Conservation (phyloP, 257 asterid genomes). For the Galeopsis tetrahit region DNA sequence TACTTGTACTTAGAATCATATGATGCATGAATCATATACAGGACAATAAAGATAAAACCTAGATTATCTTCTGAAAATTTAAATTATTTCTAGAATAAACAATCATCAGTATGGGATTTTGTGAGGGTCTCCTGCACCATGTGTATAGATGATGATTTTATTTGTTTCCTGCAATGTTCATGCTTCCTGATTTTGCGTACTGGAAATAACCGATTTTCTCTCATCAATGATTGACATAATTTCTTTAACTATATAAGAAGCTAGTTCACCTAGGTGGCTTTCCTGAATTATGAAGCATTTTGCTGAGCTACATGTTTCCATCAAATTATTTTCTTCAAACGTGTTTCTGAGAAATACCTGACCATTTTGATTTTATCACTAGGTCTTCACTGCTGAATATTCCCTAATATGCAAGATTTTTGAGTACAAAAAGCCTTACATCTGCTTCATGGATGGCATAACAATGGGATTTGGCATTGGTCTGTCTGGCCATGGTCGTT, state of each 20-base stretch:
- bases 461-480: constrained; percentile 99
- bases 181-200: constrained; percentile 20
- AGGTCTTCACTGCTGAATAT: constrained; percentile 95
- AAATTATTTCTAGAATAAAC: neutral
- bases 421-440: constrained; percentile 90
- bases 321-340: constrained; percentile 15
- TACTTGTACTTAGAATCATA: constrained; percentile 5
- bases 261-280: constrained; percentile 10
- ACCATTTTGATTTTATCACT: constrained; percentile 28
- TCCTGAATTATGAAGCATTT: constrained; percentile 18
- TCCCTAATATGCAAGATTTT: constrained; percentile 87
- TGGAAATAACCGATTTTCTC: constrained; percentile 12
- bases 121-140: neutral
- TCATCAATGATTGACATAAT: constrained; percentile 3
- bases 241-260: neutral
- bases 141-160: neutral
- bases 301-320: constrained; percentile 20
- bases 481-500: constrained; percentile 90
- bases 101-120: neutral
- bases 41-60: constrained; percentile 25
- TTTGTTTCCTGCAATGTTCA: constrained; percentile 15
- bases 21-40: constrained; percentile 4
- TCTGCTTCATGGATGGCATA: constrained; percentile 94
- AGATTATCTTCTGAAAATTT: neutral
- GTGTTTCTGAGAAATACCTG: constrained; percentile 26